These are phyloP conservation scores for Pseudogymnoascus sp. DNA, from an alignment of 2,329 filamentous ascomycete genomes.

Conservation along the genomic window DNA sequence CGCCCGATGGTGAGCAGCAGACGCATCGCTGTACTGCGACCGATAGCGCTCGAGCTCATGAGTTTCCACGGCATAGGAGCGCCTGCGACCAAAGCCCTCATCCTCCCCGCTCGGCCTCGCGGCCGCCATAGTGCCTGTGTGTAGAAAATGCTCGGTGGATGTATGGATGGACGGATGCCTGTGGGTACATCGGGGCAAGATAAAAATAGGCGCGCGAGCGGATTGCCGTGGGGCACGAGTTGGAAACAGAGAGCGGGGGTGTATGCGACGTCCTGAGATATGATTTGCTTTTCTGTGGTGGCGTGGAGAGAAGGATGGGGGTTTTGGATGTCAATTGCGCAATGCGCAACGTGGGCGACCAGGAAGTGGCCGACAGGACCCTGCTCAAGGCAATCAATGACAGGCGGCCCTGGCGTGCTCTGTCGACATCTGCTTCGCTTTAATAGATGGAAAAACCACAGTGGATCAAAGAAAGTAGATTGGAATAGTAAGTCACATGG, in stretches of 20 bases:
- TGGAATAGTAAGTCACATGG: not conserved
- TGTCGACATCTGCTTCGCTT: not conserved
- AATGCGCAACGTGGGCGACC: not conserved
- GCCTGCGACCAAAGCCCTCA: not conserved
- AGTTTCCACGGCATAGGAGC: conserved; percentile 17
- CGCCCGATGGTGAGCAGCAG: not conserved
- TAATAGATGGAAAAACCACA: not conserved
- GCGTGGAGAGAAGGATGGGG: conserved; percentile 2
- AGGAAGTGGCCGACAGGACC: not conserved
- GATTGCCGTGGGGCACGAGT: not conserved
- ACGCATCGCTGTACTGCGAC: conserved; percentile 17
- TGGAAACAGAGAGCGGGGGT: not conserved
- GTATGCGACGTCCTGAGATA: not conserved
- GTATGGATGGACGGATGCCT: conserved; percentile 1
- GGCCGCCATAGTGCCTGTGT: conserved; percentile 1
- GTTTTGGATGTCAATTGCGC: conserved; percentile 4
- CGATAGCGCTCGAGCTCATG: conserved; percentile 21
- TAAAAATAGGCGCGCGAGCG: conserved; percentile 3
- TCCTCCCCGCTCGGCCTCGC: not conserved
- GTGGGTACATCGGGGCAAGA: conserved; percentile 1
- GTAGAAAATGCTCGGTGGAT: not conserved
- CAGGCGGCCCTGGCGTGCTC: not conserved
- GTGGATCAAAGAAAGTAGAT: conserved; percentile 5
- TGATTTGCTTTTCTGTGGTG: conserved; percentile 3
- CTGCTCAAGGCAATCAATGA: not conserved